Evolutionary conservation across 495 filamentous ascomycete species (phyloP), one percentile per base, ranked within the genome.

Genomic region (Cercophora scortea): DNA sequence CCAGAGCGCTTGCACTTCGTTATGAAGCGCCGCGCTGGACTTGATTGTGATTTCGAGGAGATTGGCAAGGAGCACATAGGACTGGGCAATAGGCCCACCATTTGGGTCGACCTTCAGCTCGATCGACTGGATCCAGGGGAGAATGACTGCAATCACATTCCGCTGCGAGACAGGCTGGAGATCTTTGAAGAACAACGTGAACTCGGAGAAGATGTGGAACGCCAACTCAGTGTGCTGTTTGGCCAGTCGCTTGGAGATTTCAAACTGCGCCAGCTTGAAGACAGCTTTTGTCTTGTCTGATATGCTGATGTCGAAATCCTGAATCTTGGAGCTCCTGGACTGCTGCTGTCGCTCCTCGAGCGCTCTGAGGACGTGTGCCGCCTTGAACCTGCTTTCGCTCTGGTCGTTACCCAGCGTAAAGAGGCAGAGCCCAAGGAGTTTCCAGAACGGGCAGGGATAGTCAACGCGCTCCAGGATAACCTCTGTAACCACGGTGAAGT

Each of bases 241-340:
- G 4, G 93, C 85, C n/a, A 97, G 76, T 43, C 89, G 72, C 57
- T 90, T 90, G 0, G 94, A 97, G 8, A 91, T 91, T 60, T 97
- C 93, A 56, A 96, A 97, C 58, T 97, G 94, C 4, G 93, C 93
- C 15, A 91, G 78, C 68, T 96, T 97, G 68, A 96, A 97, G 2
- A 98, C 92, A 1, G 93, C 93, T 52, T 92, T 95, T 0, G 93
- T 98, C 70, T 96, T 95, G 70, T 98, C 94, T 1, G 93, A 91
- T 42, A 98, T 91, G 64, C 92, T 96, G 59, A 98, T 96, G 60
- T 98, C 94, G 46, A 95, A 94, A 65, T 97, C 94, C 61, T 95
- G 90, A 34, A 97, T 81, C 59, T 91, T 89, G 6, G 91, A 96
- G 59, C 77, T 90, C 58, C 86, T 87, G 0, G 60, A 59, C 32